Evolutionary conservation across 1,284 basidiomycete genomes (phyloP).

Genomic region (Moesziomyces aphidis): DNA sequence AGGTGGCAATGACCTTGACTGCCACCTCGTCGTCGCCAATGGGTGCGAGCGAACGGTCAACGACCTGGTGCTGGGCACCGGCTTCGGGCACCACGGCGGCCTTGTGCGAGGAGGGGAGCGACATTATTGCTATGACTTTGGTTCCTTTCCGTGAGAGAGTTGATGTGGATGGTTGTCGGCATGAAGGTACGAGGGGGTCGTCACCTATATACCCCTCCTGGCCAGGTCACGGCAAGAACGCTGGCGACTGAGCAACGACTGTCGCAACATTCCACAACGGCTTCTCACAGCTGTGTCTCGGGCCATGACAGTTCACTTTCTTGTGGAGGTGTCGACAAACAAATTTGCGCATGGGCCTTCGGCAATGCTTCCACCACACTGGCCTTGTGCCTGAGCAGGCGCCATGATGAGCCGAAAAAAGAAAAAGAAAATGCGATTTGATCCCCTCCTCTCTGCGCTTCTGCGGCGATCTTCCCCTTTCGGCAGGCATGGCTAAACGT

Average conservation of each 20-base stretch:
- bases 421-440: neutral
- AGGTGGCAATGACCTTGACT: slow-evolving; percentile 47
- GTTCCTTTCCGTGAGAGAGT: neutral
- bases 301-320: too few species aligned
- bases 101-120: slow-evolving; percentile 33
- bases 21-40: slow-evolving; percentile 41
- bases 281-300: too few species aligned
- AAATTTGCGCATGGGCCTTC: too few species aligned
- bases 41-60: slow-evolving; percentile 27
- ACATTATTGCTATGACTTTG: slow-evolving; percentile 12
- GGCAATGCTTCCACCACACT: too few species aligned
- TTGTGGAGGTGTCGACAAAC: too few species aligned
- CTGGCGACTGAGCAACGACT: too few species aligned
- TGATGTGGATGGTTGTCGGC: neutral
- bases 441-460: neutral
- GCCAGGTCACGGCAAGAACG: too few species aligned
- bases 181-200: too few species aligned
- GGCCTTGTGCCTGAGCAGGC: too few species aligned
- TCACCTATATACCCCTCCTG: too few species aligned
- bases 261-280: too few species aligned
- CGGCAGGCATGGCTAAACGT: neutral
- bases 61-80: slow-evolving; percentile 27
- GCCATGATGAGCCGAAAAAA: too few species aligned
- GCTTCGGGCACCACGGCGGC: slow-evolving; percentile 41
- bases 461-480: neutral